Evolutionary conservation across 306 rosid species (phyloP).

Genomic region (Prinsepia uniflora): DNA sequence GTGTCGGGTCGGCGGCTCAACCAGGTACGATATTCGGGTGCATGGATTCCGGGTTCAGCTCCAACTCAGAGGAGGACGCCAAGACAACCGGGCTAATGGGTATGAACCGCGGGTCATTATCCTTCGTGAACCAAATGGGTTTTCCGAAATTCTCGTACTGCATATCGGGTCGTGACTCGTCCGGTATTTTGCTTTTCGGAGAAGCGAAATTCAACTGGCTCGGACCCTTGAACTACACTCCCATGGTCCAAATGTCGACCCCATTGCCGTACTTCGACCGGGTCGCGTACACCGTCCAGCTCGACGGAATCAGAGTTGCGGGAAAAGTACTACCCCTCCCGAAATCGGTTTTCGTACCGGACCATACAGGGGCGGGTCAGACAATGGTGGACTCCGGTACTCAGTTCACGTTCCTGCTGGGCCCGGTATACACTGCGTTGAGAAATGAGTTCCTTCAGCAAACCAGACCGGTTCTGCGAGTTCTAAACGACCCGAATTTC

Average conservation of each 20-base stretch:
- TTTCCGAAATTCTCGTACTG: conserved; percentile 75
- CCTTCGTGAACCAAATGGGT: conserved; percentile 61
- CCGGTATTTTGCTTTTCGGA: conserved; percentile 70
- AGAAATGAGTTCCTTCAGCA: conserved; percentile 51
- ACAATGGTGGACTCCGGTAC: conserved; percentile 92
- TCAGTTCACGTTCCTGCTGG: conserved; percentile 75
- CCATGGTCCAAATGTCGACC: conserved; percentile 48
- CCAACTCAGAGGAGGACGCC: conserved; percentile 65
- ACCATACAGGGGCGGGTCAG: conserved; percentile 89
- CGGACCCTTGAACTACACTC: conserved; percentile 60
- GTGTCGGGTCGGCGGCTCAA: conserved; percentile 34
- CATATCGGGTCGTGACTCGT: conserved; percentile 57
- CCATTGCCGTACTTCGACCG: conserved; percentile 86
- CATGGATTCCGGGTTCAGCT: conserved; percentile 72
- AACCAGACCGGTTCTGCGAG: conserved; percentile 37
- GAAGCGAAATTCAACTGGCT: conserved; percentile 52
- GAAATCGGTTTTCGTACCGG: conserved; percentile 44
- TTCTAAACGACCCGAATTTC: conserved; percentile 44
- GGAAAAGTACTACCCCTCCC: conserved; percentile 37
- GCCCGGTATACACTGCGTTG: conserved; percentile 67
- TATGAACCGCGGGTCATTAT: conserved; percentile 76
- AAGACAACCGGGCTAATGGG: conserved; percentile 83
- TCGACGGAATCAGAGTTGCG: conserved; percentile 59
- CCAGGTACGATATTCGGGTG: conserved; percentile 68
- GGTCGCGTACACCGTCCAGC: conserved; percentile 68